Conservation (phyloP, 2,329 filamentous ascomycete genomes). For the Penicillium aurantiogriseum region DNA sequence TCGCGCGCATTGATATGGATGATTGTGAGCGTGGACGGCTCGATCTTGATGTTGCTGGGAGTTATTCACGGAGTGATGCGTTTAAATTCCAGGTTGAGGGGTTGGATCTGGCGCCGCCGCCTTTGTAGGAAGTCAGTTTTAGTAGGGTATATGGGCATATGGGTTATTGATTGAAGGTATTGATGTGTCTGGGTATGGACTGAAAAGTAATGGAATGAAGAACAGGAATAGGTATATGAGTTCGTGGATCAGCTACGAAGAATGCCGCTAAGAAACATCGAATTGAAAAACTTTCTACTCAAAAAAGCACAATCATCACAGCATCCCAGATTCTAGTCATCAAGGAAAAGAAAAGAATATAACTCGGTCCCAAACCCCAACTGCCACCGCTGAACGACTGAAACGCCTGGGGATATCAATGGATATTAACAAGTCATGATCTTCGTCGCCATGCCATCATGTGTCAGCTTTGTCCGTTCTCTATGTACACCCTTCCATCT, state of each 20-base stretch:
- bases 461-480: constrained; percentile 4
- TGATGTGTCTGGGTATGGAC: background rate
- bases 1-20: constrained; percentile 76
- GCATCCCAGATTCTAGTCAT: constrained; percentile 4
- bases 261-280: constrained; percentile 1
- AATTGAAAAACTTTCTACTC: background rate
- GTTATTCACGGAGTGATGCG: constrained; percentile 72
- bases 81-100: constrained; percentile 61
- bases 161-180: background rate
- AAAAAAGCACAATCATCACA: background rate
- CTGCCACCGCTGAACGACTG: constrained; percentile 2
- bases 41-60: constrained; percentile 80
- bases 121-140: constrained; percentile 31
- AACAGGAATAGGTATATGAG: background rate
- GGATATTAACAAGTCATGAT: constrained; percentile 11
- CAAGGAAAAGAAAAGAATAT: background rate
- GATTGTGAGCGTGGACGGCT: constrained; percentile 79
- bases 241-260: background rate
- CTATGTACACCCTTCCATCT: constrained; percentile 14
- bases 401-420: constrained; percentile 20
- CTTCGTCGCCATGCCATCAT: constrained; percentile 14
- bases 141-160: background rate
- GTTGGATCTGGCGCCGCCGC: constrained; percentile 58
- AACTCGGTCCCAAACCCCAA: background rate
- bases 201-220: background rate